A percentile compares a stretch with the other conserved stretches of the same genome.
phyloP scores from a whole-genome alignment of 1,284 basidiomycete genomes.

The Cronartium ribicola region DNA sequence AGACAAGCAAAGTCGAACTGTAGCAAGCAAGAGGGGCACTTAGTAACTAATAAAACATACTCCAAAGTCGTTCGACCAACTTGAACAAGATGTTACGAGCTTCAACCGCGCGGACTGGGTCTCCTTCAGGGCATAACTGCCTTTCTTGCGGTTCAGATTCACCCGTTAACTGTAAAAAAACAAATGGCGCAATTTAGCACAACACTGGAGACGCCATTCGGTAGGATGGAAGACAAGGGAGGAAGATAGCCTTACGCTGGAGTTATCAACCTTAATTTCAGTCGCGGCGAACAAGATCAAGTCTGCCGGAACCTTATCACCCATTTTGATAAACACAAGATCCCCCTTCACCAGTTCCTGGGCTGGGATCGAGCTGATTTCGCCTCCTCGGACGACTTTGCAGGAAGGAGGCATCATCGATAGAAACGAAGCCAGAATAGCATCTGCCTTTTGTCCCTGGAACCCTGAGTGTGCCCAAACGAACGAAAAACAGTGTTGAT shows the following conservation, averaged over 20 bases:
- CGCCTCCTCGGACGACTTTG: constrained; percentile 62
- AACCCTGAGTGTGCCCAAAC: constrained; percentile 33
- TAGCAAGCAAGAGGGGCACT: background rate
- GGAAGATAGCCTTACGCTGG: constrained; percentile 52
- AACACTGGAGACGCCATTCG: too few relatives aligned
- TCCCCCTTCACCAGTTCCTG: constrained; percentile 66
- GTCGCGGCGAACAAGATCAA: constrained; percentile 59
- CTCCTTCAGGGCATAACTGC: constrained; percentile 56
- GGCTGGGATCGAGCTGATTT: constrained; percentile 60
- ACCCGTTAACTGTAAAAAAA: constrained; percentile 56
- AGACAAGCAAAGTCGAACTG: constrained; percentile 61
- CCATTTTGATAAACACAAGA: constrained; percentile 62
- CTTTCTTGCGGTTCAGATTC: constrained; percentile 67
- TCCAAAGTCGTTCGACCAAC: background rate
- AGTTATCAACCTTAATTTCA: constrained; percentile 66
- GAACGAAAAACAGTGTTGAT: constrained; percentile 58
- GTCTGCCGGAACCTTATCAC: constrained; percentile 68
- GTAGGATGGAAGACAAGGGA: background rate
- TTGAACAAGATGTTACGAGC: constrained; percentile 67
- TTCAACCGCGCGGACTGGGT: constrained; percentile 58
- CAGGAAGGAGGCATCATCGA: constrained; percentile 68
- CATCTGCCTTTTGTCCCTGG: constrained; percentile 55
- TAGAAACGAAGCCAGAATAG: constrained; percentile 65
- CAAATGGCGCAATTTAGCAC: background rate
- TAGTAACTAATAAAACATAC: too few relatives aligned